Conservation (phyloP, 352 stramenopile species). For the Globisporangium cederbergense region DNA sequence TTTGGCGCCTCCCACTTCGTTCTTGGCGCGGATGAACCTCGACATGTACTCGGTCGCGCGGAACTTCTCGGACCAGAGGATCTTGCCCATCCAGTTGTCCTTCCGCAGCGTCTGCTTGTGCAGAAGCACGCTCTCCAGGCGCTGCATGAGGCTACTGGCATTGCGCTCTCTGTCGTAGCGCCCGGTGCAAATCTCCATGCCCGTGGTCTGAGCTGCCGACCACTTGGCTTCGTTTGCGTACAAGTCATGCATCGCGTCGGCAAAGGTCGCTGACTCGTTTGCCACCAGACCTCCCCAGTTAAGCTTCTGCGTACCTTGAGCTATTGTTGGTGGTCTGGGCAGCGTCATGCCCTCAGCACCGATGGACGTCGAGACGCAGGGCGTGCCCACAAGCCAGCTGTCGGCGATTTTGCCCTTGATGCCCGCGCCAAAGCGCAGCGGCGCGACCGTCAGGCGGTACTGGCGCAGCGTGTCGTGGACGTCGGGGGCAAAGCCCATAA, state of each 20-base stretch:
- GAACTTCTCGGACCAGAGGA: slow-evolving; percentile 82
- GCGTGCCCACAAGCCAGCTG: slow-evolving; percentile 88
- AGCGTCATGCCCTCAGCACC: slow-evolving; percentile 84
- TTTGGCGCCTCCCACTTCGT: slow-evolving; percentile 19
- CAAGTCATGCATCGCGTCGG: slow-evolving; percentile 34
- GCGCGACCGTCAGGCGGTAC: slow-evolving; percentile 83
- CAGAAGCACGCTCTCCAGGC: slow-evolving; percentile 38
- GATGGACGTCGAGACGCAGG: slow-evolving; percentile 88
- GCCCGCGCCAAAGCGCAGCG: slow-evolving; percentile 90
- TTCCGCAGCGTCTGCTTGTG: slow-evolving; percentile 24
- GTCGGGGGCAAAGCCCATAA: slow-evolving; percentile 82
- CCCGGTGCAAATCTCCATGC: slow-evolving; percentile 25
- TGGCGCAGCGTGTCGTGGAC: slow-evolving; percentile 64
- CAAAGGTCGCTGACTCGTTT: slow-evolving; percentile 42
- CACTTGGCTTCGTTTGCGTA: slow-evolving; percentile 45
- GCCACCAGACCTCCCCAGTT: slow-evolving; percentile 57
- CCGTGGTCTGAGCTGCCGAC: slow-evolving; percentile 28
- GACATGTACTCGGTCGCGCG: slow-evolving; percentile 86
- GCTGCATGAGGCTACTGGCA: slow-evolving; percentile 40
- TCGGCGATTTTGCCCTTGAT: slow-evolving; percentile 96
- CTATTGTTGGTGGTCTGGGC: not conserved
- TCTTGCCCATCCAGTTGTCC: slow-evolving; percentile 72
- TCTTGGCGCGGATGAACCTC: slow-evolving; percentile 75
- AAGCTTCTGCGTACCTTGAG: not conserved
- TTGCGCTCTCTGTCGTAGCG: slow-evolving; percentile 56